Evolutionary conservation across 2,329 filamentous ascomycete genomes (phyloP).

Genomic region (Phialophora chinensis): DNA sequence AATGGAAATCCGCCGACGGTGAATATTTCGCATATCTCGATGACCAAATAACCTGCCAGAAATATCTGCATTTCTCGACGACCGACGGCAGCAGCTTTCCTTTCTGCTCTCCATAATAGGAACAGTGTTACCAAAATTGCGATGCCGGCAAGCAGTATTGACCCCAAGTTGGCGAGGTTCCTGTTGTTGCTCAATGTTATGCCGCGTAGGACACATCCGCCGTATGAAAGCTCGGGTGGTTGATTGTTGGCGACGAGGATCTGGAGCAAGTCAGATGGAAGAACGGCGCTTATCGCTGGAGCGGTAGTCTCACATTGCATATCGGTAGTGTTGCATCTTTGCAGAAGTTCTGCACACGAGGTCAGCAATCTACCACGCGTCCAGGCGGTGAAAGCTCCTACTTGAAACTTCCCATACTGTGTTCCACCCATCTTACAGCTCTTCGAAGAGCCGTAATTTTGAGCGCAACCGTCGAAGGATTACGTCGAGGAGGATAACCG

Average conservation of each 20-base stretch:
- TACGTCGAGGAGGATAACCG: constrained; percentile 4
- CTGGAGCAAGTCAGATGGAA: constrained; percentile 50
- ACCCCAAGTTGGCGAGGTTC: constrained; percentile 85
- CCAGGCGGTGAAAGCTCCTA: constrained; percentile 45
- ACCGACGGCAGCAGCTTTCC: constrained; percentile 91
- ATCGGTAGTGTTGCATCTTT: constrained; percentile 81
- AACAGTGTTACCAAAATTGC: constrained; percentile 72
- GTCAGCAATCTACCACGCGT: constrained; percentile 24
- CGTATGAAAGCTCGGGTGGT: constrained; percentile 59
- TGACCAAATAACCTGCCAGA: constrained; percentile 80
- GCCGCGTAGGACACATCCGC: constrained; percentile 75
- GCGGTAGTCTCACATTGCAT: constrained; percentile 72
- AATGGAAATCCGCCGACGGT: constrained; percentile 89
- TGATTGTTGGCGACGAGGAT: constrained; percentile 68
- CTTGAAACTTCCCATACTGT: constrained; percentile 65
- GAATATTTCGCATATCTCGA: constrained; percentile 96
- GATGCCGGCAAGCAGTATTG: constrained; percentile 79
- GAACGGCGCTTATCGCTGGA: constrained; percentile 3
- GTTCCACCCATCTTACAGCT: constrained; percentile 55
- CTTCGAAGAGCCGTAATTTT: constrained; percentile 11
- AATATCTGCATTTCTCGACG: constrained; percentile 97
- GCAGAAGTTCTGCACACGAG: constrained; percentile 71
- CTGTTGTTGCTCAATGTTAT: constrained; percentile 71
- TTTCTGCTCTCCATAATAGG: constrained; percentile 79
- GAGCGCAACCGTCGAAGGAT: neutral